Evolutionary conservation across 2,329 filamentous ascomycete genomes (phyloP), one percentile per base, ranked within the genome.

Genomic region (Colletotrichum godetiae): DNA sequence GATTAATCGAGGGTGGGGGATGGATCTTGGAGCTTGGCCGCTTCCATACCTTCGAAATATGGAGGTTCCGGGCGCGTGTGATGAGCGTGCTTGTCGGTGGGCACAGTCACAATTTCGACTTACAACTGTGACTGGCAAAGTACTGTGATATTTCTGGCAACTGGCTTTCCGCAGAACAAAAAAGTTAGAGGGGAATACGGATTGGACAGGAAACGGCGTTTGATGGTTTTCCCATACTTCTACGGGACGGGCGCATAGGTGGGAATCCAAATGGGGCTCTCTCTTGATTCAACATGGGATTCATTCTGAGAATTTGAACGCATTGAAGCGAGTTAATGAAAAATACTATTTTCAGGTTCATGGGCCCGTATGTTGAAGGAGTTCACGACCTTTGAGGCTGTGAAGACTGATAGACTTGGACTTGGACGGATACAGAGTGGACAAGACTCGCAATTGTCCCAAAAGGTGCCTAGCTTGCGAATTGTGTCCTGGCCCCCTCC

Each of bases 1-100:
- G 42, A 85, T 73, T 87, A 77, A 77, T 53, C 5, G 24, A 37
- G 4, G 35, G 52, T 3, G 12, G 5, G 10, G 22, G 24, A 24
- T 24, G 37, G 37, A 42, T 42, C 37, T 42, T 42, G 13, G 15
- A 15, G 52, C 27, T 55, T 49, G 15, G 42, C 42, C 7, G 27
- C 27, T 4, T 27, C 19, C 19, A 6, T 42, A 13, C 5, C 42
- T 4, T 49, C 19, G 42, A 49, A 6, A n/a, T 15, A 49, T 10
- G 42, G 15, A n/a, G 19, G 13, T 19, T 42, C 15, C n/a, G 42
- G 19, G 42, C 42, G 19, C 19, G 42, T 2, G 42, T 19, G 42
- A 49, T n/a, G 19, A n/a, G 5, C 42, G 19, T n/a, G 42, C 13
- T 49, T 8, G 8, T n/a, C 2, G 42, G 42, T 19, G 15, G 19